These are phyloP conservation scores for Lentinula sp. DNA, from an alignment of 768 basidiomycete genomes.

Conservation along the genomic window DNA sequence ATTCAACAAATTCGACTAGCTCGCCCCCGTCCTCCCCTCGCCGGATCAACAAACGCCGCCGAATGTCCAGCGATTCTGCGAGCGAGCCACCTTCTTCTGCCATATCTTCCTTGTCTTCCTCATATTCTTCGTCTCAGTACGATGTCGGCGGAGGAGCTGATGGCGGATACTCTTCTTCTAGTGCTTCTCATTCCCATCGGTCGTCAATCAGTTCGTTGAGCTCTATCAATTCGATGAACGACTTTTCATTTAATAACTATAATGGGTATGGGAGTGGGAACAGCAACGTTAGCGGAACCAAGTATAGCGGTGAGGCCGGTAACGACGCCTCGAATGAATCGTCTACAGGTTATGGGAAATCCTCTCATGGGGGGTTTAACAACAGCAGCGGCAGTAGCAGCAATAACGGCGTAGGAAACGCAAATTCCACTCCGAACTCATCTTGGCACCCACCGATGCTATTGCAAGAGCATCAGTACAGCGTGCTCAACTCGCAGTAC, in stretches of 20 bases:
- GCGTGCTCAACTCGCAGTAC: background rate
- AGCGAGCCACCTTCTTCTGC: constrained; percentile 57
- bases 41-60: constrained; percentile 57
- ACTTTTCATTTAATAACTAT: constrained; percentile 45
- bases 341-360: too few species aligned
- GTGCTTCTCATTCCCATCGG: constrained; percentile 51
- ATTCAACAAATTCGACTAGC: constrained; percentile 3
- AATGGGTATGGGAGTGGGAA: background rate
- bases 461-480: constrained; percentile 34
- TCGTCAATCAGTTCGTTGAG: constrained; percentile 36
- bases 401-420: background rate
- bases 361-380: constrained; percentile 14
- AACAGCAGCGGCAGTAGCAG: background rate
- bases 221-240: constrained; percentile 29
- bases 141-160: constrained; percentile 28
- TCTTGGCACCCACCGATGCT: constrained; percentile 82
- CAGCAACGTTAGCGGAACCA: too few species aligned
- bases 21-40: constrained; percentile 11
- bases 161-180: constrained; percentile 48
- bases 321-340: too few species aligned
- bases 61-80: constrained; percentile 60
- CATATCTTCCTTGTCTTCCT: constrained; percentile 50
- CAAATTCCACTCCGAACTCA: constrained; percentile 27
- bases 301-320: too few species aligned
- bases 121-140: background rate